phyloP scores from a whole-genome alignment of 2,329 filamentous ascomycete genomes.

The Paraconiothyrium sp. region DNA sequence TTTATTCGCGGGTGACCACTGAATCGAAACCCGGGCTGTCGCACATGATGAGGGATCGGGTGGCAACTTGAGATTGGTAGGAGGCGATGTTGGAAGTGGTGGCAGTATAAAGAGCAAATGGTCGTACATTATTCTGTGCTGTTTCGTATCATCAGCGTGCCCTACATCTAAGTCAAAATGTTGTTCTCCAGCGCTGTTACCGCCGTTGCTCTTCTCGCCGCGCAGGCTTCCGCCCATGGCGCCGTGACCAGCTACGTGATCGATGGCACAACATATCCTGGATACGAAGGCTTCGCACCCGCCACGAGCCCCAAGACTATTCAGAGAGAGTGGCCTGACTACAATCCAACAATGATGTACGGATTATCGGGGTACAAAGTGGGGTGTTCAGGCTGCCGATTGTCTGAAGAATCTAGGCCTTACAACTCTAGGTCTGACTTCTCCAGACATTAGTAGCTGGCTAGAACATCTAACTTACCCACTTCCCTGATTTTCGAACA shows the following conservation, averaged over 20 bases:
- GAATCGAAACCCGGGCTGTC: constrained; percentile 12
- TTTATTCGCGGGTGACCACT: constrained; percentile 29
- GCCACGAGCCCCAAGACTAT: constrained; percentile 61
- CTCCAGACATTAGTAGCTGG: no score
- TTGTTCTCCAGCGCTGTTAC: constrained; percentile 48
- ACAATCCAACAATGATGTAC: constrained; percentile 62
- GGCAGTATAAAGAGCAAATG: constrained; percentile 28
- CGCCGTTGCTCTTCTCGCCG: constrained; percentile 40
- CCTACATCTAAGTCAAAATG: constrained; percentile 40
- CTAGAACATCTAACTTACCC: no score
- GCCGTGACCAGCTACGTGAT: constrained; percentile 49
- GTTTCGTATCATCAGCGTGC: constrained; percentile 5
- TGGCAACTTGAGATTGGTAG: constrained; percentile 25
- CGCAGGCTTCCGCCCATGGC: constrained; percentile 46
- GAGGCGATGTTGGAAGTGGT: background rate
- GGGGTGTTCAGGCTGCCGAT: no score
- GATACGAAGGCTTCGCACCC: constrained; percentile 63
- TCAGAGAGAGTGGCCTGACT: constrained; percentile 66
- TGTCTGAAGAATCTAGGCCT: no score
- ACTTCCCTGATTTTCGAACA: no score
- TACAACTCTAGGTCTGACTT: no score
- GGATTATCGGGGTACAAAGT: no score
- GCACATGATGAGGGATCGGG: constrained; percentile 19
- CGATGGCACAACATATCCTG: constrained; percentile 44
- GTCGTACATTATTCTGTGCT: background rate